Evolutionary conservation across 495 filamentous ascomycete species (phyloP).

Genomic region (Tuber microsphaerosporum): DNA sequence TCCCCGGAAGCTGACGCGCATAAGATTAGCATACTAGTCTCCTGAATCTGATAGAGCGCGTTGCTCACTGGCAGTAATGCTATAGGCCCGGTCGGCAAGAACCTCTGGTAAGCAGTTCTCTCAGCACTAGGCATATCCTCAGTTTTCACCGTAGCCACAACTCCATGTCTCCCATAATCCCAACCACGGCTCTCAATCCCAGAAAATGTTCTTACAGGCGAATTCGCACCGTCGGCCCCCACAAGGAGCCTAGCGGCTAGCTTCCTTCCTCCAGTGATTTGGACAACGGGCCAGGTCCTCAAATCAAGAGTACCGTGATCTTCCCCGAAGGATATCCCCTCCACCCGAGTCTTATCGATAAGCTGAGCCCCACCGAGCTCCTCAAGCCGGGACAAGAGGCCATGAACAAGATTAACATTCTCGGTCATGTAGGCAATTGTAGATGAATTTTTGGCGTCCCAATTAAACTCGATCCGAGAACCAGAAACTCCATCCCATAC

Average conservation of each 20-base stretch:
- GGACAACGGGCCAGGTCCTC: conserved; percentile 76
- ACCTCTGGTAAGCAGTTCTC: conserved; percentile 86
- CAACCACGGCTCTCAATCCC: conserved; percentile 77
- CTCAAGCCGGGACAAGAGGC: conserved; percentile 61
- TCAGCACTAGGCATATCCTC: conserved; percentile 51
- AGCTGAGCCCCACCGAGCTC: conserved; percentile 61
- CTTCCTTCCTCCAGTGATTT: conserved; percentile 53
- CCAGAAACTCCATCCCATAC: conserved; percentile 94
- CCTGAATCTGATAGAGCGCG: background rate
- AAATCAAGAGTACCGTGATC: conserved; percentile 66
- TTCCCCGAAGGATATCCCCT: conserved; percentile 66
- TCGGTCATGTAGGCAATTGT: conserved; percentile 95
- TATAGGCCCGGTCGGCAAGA: conserved; percentile 84
- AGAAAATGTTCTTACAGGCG: conserved; percentile 83
- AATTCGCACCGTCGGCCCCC: conserved; percentile 90
- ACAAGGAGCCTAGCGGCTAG: conserved; percentile 78
- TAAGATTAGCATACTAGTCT: conserved; percentile 3
- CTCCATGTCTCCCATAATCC: conserved; percentile 85
- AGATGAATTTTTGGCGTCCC: conserved; percentile 50
- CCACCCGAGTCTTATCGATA: conserved; percentile 68
- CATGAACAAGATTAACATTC: conserved; percentile 78
- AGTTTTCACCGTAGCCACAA: conserved; percentile 80
- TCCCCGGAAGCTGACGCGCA: conserved; percentile 57
- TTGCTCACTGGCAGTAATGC: conserved; percentile 63
- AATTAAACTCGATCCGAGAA: conserved; percentile 82